Conservation (phyloP, 2,329 filamentous ascomycete species). For the Exophiala sp. region DNA sequence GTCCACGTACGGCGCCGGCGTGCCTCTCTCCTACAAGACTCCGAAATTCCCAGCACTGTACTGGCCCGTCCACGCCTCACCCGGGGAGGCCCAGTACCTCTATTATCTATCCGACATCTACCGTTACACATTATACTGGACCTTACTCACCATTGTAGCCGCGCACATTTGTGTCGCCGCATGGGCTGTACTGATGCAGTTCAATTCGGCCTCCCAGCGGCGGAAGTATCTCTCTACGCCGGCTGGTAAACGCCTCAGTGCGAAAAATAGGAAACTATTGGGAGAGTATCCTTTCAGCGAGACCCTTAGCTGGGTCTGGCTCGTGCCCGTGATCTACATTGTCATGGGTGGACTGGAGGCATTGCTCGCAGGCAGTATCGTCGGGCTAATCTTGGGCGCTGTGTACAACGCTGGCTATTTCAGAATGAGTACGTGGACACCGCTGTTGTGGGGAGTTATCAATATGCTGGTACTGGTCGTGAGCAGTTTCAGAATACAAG, state of each 20-base stretch:
- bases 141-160: constrained; percentile 67
- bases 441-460: constrained; percentile 79
- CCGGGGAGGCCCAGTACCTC: constrained; percentile 57
- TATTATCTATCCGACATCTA: constrained; percentile 73
- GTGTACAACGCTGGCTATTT: constrained; percentile 79
- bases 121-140: constrained; percentile 85
- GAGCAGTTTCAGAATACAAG: constrained; percentile 88
- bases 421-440: constrained; percentile 90
- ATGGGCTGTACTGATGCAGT: constrained; percentile 66
- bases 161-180: constrained; percentile 67
- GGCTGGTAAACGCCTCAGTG: constrained; percentile 14
- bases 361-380: constrained; percentile 70
- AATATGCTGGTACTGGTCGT: constrained; percentile 76
- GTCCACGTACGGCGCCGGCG: constrained; percentile 20
- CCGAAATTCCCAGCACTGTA: constrained; percentile 78
- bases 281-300: constrained; percentile 26
- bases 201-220: constrained; percentile 19
- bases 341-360: constrained; percentile 70
- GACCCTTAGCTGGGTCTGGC: constrained; percentile 51
- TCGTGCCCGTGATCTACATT: constrained; percentile 64
- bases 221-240: constrained; percentile 20
- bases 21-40: constrained; percentile 49
- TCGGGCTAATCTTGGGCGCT: constrained; percentile 70
- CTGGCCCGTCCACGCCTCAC: constrained; percentile 58
- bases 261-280: constrained; percentile 26